A percentile compares a stretch with the other conserved stretches of the same genome.
Evolutionary conservation across 2,329 filamentous ascomycete genomes (phyloP).

Genomic region (Alternaria solani): DNA sequence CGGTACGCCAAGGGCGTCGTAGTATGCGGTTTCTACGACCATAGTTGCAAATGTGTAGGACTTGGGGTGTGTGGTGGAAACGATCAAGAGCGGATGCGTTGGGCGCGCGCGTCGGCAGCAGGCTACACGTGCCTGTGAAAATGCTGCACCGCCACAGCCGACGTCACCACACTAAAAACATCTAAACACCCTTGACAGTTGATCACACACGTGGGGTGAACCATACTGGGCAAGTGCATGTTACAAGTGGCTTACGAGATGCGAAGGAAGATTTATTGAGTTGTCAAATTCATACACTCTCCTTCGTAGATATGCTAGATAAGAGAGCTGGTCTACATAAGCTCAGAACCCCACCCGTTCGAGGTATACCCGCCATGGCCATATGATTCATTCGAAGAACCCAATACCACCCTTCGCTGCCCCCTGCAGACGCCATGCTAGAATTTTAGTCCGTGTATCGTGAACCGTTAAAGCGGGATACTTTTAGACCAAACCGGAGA

Average conservation of each 20-base stretch:
- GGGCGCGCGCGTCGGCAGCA: conserved; percentile 28
- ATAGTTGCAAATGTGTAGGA: conserved; percentile 56
- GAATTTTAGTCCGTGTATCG: conserved; percentile 41
- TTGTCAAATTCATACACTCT: conserved; percentile 17
- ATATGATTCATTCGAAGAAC: conserved; percentile 39
- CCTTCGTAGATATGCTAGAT: conserved; percentile 39
- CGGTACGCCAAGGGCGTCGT: conserved; percentile 84
- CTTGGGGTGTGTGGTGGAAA: conserved; percentile 9
- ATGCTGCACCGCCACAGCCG: conserved; percentile 27
- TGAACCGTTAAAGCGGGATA: conserved; percentile 39
- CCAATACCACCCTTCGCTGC: conserved; percentile 45
- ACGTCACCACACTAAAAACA: conserved; percentile 29
- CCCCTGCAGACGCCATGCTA: conserved; percentile 52
- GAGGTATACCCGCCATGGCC: conserved; percentile 38
- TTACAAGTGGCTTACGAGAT: not conserved
- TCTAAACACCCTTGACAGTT: not conserved
- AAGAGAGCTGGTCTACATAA: conserved; percentile 41
- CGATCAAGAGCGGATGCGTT: conserved; percentile 23
- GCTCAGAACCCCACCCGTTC: conserved; percentile 32
- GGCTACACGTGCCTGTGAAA: conserved; percentile 24
- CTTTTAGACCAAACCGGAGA: conserved; percentile 38
- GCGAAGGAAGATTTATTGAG: not conserved
- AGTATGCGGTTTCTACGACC: conserved; percentile 89
- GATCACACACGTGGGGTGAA: not conserved
- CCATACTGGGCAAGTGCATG: not conserved